Percentiles rank a stretch among this genome's conserved stretches.
These are phyloP conservation scores for Allium sativum DNA, from an alignment of 106 monocot genomes.

Conservation along the genomic window DNA sequence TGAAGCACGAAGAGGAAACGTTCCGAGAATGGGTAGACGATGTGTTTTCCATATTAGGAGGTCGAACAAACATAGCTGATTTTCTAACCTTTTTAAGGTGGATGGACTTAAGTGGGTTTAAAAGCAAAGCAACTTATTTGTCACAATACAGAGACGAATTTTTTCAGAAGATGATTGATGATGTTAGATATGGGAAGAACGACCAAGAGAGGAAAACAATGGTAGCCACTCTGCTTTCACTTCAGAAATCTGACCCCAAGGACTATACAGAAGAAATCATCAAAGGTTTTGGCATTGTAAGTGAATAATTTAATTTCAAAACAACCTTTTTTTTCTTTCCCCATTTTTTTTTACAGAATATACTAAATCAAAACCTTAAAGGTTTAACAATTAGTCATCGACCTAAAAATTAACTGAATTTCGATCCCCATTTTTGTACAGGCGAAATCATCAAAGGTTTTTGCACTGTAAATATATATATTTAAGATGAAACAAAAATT, in stretches of 20 bases:
- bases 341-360: neutral
- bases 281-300: constrained; percentile 30
- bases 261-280: constrained; percentile 36
- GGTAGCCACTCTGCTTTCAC: constrained; percentile 9
- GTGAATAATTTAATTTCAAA: neutral
- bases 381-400: too few species aligned
- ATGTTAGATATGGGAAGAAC: neutral
- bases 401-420: too few species aligned
- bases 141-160: constrained; percentile 7
- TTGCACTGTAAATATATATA: too few species aligned
- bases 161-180: constrained; percentile 7
- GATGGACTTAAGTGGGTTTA: neutral
- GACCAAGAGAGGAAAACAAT: constrained; percentile 5
- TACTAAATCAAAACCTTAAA: too few species aligned
- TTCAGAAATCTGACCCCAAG: constrained; percentile 13
- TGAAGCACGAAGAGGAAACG: neutral
- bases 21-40: constrained; percentile 5
- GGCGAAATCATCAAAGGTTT: too few species aligned
- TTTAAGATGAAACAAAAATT: too few species aligned
- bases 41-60: neutral
- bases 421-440: neutral
- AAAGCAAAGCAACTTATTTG: neutral
- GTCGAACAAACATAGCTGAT: constrained; percentile 3
- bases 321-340: neutral
- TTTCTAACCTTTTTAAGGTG: constrained; percentile 2